phyloP scores from a whole-genome alignment of 306 rosid species.

The Ormosia emarginata region DNA sequence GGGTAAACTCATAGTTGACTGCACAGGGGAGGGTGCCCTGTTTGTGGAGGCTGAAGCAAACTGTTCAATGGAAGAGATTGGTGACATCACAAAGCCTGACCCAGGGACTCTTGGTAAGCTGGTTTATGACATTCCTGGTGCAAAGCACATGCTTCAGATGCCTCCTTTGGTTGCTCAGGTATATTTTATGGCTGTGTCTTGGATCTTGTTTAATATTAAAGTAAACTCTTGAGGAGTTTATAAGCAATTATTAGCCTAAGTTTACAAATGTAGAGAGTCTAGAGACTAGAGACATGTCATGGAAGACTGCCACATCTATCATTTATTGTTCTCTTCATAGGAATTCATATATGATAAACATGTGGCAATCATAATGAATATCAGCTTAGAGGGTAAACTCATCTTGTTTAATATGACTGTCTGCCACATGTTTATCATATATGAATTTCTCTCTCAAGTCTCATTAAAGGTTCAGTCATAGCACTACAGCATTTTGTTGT shows the following conservation, averaged over 20 bases:
- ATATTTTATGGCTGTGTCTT: slow-evolving; percentile 28
- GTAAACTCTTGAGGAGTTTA: slow-evolving; percentile 35
- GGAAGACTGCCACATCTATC: background rate
- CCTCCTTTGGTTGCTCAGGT: slow-evolving; percentile 95
- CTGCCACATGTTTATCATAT: background rate
- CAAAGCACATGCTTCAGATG: slow-evolving; percentile 75
- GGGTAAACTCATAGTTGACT: slow-evolving; percentile 76
- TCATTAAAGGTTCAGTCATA: background rate
- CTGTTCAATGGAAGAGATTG: slow-evolving; percentile 58
- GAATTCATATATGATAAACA: background rate
- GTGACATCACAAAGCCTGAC: slow-evolving; percentile 77
- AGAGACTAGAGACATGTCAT: background rate
- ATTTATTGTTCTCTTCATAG: background rate
- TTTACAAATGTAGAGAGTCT: background rate
- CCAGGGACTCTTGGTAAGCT: slow-evolving; percentile 76
- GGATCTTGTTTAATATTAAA: slow-evolving; percentile 35
- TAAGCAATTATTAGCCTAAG: background rate
- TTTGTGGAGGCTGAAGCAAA: slow-evolving; percentile 89
- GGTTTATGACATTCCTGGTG: slow-evolving; percentile 86
- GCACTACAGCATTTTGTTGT: background rate
- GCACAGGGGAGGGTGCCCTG: slow-evolving; percentile 88
- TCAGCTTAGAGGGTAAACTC: background rate
- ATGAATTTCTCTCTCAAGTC: background rate
- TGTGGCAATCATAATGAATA: background rate
- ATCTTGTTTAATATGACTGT: background rate